These are phyloP conservation scores for Clitoria ternatea DNA, from an alignment of 306 rosid genomes.

Conservation along the genomic window DNA sequence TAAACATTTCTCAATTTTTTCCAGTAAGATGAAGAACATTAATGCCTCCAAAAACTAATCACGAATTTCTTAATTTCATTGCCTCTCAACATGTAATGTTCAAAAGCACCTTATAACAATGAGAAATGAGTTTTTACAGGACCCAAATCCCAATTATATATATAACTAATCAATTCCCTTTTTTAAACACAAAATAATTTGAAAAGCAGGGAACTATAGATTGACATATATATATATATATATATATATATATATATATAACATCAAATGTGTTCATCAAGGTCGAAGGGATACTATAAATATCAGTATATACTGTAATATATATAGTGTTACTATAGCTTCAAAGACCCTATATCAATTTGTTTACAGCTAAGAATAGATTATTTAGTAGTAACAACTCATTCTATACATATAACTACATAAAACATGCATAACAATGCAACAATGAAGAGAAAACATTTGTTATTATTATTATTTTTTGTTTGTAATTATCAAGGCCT, in stretches of 20 bases:
- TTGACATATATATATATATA: too few relatives aligned
- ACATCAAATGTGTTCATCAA: background rate
- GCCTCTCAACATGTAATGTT: too few relatives aligned
- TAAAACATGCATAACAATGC: slow-evolving; percentile 5
- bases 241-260: too few relatives aligned
- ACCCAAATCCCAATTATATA: too few relatives aligned
- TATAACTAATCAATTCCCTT: too few relatives aligned
- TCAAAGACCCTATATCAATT: background rate
- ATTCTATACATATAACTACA: slow-evolving; percentile 35
- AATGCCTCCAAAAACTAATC: too few relatives aligned
- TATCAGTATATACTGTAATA: background rate
- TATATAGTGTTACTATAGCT: background rate
- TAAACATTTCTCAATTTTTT: too few relatives aligned
- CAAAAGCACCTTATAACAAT: too few relatives aligned
- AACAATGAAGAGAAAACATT: slow-evolving; percentile 25
- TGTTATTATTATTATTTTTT: background rate
- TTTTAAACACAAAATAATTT: background rate
- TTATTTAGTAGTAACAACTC: background rate
- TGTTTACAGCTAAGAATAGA: slow-evolving; percentile 25
- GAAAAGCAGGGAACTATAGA: background rate
- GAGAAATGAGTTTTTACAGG: too few relatives aligned
- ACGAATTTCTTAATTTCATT: too few relatives aligned
- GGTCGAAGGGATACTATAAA: background rate
- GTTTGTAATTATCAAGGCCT: slow-evolving; percentile 23
- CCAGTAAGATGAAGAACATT: too few relatives aligned